Percentiles rank a stretch among this genome's conserved stretches.
phyloP scores from a whole-genome alignment of 169 alveolate genomes.

The Plasmodium adleri region DNA sequence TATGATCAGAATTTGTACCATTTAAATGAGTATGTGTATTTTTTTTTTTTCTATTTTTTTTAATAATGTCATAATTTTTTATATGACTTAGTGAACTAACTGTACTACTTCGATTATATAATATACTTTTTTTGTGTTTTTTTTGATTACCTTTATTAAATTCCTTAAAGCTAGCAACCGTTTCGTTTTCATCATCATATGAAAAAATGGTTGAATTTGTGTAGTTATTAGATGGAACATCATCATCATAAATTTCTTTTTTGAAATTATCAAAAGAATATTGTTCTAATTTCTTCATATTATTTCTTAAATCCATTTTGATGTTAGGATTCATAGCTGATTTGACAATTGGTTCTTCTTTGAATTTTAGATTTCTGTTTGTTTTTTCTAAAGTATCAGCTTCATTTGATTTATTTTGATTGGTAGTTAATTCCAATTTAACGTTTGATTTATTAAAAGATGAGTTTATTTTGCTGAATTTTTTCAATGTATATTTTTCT shows the following conservation, averaged over 20 bases:
- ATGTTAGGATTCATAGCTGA: constrained; percentile 45
- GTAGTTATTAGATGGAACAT: constrained; percentile 4
- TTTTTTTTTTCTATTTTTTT: neutral
- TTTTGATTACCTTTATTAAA: constrained; percentile 5
- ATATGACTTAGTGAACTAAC: neutral
- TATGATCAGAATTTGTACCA: neutral
- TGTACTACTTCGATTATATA: constrained; percentile 2
- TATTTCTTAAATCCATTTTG: constrained; percentile 38
- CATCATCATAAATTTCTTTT: constrained; percentile 65
- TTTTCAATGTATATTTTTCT: constrained; percentile 30
- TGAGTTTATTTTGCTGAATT: constrained; percentile 10
- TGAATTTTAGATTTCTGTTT: constrained; percentile 18
- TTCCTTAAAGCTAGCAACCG: constrained; percentile 23
- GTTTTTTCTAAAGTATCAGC: constrained; percentile 41
- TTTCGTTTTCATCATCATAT: constrained; percentile 29
- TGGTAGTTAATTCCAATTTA: constrained; percentile 15
- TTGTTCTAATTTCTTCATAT: constrained; percentile 26
- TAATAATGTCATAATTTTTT: neutral
- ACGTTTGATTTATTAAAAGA: constrained; percentile 9
- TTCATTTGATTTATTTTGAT: constrained; percentile 11
- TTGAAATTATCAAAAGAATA: constrained; percentile 22
- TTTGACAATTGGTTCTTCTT: constrained; percentile 54
- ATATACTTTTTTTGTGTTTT: neutral
- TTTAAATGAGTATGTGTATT: neutral
- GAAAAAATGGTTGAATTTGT: constrained; percentile 25